Percentiles rank a stretch among this genome's conserved stretches.
These are phyloP conservation scores for Pulveroboletus ravenelii DNA, from an alignment of 768 basidiomycete genomes.

Conservation along the genomic window DNA sequence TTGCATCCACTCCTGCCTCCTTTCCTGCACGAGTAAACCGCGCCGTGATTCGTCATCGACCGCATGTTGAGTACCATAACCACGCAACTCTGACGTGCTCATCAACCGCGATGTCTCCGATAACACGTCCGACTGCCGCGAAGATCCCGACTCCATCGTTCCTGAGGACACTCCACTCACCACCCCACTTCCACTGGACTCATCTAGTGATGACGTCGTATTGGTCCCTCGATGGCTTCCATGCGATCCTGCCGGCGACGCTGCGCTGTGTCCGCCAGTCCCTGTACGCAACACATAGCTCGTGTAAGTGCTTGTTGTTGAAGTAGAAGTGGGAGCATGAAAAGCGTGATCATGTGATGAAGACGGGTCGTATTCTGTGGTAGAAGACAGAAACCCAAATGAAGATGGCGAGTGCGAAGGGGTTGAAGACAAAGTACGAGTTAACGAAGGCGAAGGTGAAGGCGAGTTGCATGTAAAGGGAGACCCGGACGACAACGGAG, in stretches of 20 bases:
- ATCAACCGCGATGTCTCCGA: neutral
- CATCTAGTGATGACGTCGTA: constrained; percentile 20
- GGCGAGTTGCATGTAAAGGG: neutral
- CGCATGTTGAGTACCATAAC: neutral
- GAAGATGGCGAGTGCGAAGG: neutral
- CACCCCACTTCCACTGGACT: constrained; percentile 5
- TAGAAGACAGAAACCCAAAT: neutral
- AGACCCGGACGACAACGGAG: neutral
- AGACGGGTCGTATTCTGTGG: neutral
- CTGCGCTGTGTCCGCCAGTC: constrained; percentile 10
- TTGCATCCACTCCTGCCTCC: neutral
- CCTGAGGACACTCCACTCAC: constrained; percentile 14
- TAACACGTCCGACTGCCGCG: constrained; percentile 3
- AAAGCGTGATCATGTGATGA: neutral
- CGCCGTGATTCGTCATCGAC: neutral
- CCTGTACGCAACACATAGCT: constrained; percentile 9
- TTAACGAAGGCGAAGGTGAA: neutral
- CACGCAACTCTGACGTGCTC: neutral
- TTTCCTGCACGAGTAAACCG: neutral
- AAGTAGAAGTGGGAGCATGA: neutral
- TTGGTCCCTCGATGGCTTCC: constrained; percentile 20
- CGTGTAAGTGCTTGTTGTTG: constrained; percentile 9
- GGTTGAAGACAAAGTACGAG: constrained; percentile 1
- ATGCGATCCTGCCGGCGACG: constrained; percentile 23
- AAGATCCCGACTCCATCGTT: constrained; percentile 10